Conservation (phyloP, 257 asterid species). For the Nicotiana tabacum region DNA sequence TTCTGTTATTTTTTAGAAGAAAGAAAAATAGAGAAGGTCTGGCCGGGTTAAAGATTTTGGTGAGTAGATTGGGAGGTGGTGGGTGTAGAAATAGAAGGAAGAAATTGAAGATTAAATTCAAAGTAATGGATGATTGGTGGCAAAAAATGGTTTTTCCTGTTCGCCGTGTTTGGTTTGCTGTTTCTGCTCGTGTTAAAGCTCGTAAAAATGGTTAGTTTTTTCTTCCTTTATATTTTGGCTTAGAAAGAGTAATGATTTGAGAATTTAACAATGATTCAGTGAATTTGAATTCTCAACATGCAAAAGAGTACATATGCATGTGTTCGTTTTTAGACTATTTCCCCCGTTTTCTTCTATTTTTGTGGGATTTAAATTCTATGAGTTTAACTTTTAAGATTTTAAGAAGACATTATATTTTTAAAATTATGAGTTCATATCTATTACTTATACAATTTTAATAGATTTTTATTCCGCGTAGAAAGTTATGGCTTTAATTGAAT, state of each 20-base stretch:
- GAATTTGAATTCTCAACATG: not conserved
- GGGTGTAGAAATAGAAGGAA: slow-evolving; percentile 34
- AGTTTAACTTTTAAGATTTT: too few species aligned
- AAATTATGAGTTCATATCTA: too few species aligned
- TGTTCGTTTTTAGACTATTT: not conserved
- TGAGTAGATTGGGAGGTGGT: slow-evolving; percentile 49
- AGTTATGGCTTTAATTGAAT: too few species aligned
- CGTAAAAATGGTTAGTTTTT: slow-evolving; percentile 51
- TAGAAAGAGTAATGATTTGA: not conserved
- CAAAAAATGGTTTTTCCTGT: slow-evolving; percentile 74
- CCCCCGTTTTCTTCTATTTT: not conserved
- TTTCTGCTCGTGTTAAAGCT: slow-evolving; percentile 59
- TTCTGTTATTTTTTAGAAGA: not conserved
- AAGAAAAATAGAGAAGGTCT: slow-evolving; percentile 25
- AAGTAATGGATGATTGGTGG: slow-evolving; percentile 66
- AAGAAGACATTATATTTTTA: too few species aligned
- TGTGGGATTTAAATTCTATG: too few species aligned
- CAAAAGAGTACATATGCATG: not conserved
- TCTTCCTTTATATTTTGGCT: not conserved
- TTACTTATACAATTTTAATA: too few species aligned
- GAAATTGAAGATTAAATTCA: slow-evolving; percentile 42
- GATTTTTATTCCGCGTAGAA: too few species aligned
- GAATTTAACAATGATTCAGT: not conserved
- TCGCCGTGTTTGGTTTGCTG: slow-evolving; percentile 58
- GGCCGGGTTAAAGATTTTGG: slow-evolving; percentile 60